These are phyloP conservation scores for Coemansia sp. DNA, from an alignment of 192 early-diverging fungal genomes.

Conservation along the genomic window DNA sequence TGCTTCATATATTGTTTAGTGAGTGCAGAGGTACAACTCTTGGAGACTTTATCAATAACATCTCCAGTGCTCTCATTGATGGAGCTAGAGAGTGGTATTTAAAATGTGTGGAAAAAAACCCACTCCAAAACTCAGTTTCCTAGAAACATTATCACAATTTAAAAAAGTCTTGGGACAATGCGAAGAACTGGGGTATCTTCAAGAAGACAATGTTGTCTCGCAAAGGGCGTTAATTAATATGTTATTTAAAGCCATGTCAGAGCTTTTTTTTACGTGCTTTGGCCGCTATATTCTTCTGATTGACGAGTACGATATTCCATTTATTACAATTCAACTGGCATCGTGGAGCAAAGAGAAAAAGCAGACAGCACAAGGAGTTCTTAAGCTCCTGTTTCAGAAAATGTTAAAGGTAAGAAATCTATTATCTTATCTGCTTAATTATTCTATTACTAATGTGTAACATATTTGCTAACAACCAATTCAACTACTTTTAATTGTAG, in stretches of 20 bases:
- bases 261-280: constrained; percentile 2
- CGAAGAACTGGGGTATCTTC: neutral
- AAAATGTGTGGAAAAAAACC: neutral
- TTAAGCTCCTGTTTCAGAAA: constrained; percentile 25
- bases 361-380: neutral
- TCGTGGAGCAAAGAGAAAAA: constrained; percentile 20
- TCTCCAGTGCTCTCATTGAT: constrained; percentile 5
- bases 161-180: neutral
- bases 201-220: no score
- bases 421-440: neutral
- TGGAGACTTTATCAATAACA: constrained; percentile 11
- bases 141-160: neutral
- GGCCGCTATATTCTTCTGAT: constrained; percentile 33
- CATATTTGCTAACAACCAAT: neutral
- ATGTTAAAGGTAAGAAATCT: constrained; percentile 39
- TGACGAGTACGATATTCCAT: constrained; percentile 48
- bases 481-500: constrained; percentile 19
- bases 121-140: neutral
- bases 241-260: constrained; percentile 25
- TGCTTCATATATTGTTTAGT: constrained; percentile 31
- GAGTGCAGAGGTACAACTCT: constrained; percentile 14
- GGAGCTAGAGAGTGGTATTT: neutral
- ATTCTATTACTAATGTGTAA: neutral
- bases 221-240: neutral
- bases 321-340: constrained; percentile 31